phyloP scores from a whole-genome alignment of 345 rosid species.

The Gossypium thurberi region DNA sequence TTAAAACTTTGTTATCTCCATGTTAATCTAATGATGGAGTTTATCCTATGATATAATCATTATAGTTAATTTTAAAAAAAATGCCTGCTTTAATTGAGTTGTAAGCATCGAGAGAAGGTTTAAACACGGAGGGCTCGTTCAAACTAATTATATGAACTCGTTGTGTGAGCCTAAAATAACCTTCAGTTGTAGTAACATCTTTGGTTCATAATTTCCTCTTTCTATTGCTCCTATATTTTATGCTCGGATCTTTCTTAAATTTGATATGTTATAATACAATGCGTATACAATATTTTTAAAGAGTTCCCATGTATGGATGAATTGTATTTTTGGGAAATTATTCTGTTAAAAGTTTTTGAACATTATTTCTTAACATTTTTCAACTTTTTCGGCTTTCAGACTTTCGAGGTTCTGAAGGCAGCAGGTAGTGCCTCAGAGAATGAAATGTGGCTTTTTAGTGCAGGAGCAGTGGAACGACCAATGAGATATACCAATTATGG shows the following conservation, averaged over 20 bases:
- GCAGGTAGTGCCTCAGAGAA: conserved; percentile 36
- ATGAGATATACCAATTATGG: conserved; percentile 23
- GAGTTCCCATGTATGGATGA: not conserved
- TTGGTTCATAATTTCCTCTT: not conserved
- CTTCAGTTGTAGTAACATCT: not conserved
- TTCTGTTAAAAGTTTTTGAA: not conserved
- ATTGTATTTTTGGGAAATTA: not conserved
- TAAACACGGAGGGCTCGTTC: not conserved
- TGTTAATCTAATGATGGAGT: not conserved
- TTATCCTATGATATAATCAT: not conserved
- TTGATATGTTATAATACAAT: not conserved
- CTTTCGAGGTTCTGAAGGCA: conserved; percentile 58
- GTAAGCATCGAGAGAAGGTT: not conserved
- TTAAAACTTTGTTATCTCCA: conserved; percentile 10
- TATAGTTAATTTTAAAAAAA: not conserved
- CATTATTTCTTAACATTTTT: conserved; percentile 13
- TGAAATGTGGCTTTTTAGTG: conserved; percentile 46
- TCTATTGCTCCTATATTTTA: not conserved
- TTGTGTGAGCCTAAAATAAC: not conserved
- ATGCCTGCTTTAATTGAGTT: not conserved
- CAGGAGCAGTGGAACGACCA: conserved; percentile 28
- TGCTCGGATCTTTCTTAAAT: not conserved
- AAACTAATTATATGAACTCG: not conserved
- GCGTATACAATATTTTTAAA: not conserved
- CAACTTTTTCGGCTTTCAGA: conserved; percentile 33